Base-by-base conservation (phyloP, 176 grass and related monocot genomes). In the Dactylis glomerata region DNA sequence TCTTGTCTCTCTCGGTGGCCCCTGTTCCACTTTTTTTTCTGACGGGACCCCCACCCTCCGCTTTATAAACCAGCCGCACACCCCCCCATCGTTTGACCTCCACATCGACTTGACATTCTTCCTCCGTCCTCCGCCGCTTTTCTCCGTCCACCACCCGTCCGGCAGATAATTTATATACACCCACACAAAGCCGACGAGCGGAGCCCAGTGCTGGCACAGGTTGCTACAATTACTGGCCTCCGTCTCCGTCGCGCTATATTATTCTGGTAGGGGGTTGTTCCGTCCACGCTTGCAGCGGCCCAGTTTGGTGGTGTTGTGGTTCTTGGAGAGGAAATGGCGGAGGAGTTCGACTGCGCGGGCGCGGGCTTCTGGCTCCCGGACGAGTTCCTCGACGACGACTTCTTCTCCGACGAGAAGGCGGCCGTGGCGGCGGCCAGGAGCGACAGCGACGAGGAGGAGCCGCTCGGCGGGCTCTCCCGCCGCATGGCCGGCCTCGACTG, bases 381-480 rank as follows among this genome's bases (percentile, higher is more conserved):
- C 0, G 93, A 95, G 87, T 92, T 95, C 82, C 62, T 95, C 0
- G 85, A 90, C 79, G 93, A 92, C 27, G 90, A 92, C 49, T 92
- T 95, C 82, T 95, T 95, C 68, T 63, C 87, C 17, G 81, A 86
- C 54, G 87, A 92, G 42, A 90, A 95, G 74, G 92, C 90, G 50
- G 81, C 84, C 2, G 74, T 61, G 0, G 73, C 77, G 9, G 83
- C 78, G 2, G 81, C 90, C 73, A 54, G 20, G 78, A 78, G 82
- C 73, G 75, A 85, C 81, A 82, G 86, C 82, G 90, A 95, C 65
- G 88, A 95, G 42, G 93, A 88, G 66, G 88, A 90, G 10, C 56
- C 73, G 28, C 20, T 88, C 70, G 80, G 14, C 3, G 33, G 41
- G 0, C 68, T 87, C 81, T 22, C 76, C 2, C 68, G 81, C 59